Base-by-base conservation (phyloP, 202 grass and related monocot genomes). In the Dendrocalamus latiflorus region DNA sequence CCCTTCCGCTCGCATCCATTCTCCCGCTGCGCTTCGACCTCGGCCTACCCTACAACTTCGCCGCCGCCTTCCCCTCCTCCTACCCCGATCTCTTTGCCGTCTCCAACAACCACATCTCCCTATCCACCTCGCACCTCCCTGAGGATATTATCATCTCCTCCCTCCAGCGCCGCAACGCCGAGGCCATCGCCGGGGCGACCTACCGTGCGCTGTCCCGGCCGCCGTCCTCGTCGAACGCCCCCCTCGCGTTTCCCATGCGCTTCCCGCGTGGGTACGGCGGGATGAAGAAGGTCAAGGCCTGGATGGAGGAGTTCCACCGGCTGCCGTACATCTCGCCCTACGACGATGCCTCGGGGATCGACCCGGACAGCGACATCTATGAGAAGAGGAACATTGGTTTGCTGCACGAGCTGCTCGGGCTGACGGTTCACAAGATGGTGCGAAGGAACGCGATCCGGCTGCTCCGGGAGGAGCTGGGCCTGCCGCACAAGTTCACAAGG, bases 291-390 rank as follows among this genome's bases (percentile, higher is more conserved):
- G 92, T 98, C 62, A 95, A 93, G 82, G 87, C 85, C 2, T 98
- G 95, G 95, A 98, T 98, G 95, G 95, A 93, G 33, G 89, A 95
- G 45, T 98, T 95, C 81, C 95, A 98, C 64, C 83, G 87, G 10
- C 89, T 98, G 15, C 95, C 95, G 21, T 98, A 98, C 83, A 86
- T 98, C 55, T 98, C 95, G 36, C 92, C 92, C 39, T 98, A 98
- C 68, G 82, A 92, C 3, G 89, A 95, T 47, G 90, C 92, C 10
- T 88, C 92, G 2, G 92, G 89, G 28, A 86, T 98, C 53, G 90
- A 95, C 51, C 95, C 92, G 1, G 91, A 93, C 8, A 98, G 95
- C 73, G 95, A 98, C 79, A 86, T 98, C 28, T 95, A 93, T 74
- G 95, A 98, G 95, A 98, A 98, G 87, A 94, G 93, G 83, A 90